Percentiles rank a stretch among this genome's conserved stretches.
Conservation (phyloP, 78 protist species). For the Tieghemostelium lacteum region DNA sequence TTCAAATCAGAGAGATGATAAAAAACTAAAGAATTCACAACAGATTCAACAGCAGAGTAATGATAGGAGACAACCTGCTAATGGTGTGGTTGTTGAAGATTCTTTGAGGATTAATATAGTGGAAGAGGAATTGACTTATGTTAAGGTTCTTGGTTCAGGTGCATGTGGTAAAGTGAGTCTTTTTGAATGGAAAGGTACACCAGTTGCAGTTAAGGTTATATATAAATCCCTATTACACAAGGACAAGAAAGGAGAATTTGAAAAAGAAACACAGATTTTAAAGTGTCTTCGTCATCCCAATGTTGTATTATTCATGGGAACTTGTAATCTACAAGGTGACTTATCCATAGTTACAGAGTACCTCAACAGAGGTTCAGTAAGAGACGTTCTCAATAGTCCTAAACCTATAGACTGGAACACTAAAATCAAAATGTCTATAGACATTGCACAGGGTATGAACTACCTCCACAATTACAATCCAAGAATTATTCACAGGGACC, state of each 20-base stretch:
- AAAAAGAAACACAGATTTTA: conserved; percentile 57
- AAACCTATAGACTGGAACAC: not conserved
- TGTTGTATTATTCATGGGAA: conserved; percentile 75
- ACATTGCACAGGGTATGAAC: conserved; percentile 80
- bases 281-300: conserved; percentile 76
- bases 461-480: conserved; percentile 79
- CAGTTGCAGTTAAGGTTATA: conserved; percentile 78
- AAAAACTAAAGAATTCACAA: not conserved
- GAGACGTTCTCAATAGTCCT: conserved; percentile 21
- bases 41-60: not conserved
- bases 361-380: conserved; percentile 58
- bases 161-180: conserved; percentile 78
- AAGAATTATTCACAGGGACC: conserved; percentile 66
- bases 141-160: conserved; percentile 51
- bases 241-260: conserved; percentile 72
- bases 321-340: conserved; percentile 47
- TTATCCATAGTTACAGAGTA: conserved; percentile 70
- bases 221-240: conserved; percentile 60
- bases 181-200: conserved; percentile 77
- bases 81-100: not conserved
- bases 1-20: not conserved
- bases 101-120: conserved; percentile 16
- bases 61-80: no score
- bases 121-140: conserved; percentile 44
- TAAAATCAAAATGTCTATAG: conserved; percentile 69